Evolutionary conservation across 805 yeast species (phyloP).

Genomic region (Wickerhamomyces bovis): DNA sequence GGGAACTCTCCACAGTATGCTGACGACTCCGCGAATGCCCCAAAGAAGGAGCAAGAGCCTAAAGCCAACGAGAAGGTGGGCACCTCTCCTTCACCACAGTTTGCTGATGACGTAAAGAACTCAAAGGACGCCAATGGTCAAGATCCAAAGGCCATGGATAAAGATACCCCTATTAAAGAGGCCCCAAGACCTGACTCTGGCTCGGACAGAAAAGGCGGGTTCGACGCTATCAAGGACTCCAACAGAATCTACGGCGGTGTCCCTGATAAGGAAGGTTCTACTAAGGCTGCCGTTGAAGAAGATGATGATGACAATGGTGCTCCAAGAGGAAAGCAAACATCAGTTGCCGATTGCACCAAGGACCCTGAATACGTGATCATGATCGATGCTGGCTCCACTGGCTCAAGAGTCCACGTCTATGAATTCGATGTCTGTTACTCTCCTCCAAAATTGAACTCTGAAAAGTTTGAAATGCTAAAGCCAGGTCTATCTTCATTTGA

Average conservation of each 20-base stretch:
- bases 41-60: constrained; percentile 3
- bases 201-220: constrained; percentile 14
- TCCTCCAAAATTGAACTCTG: constrained; percentile 76
- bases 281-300: constrained; percentile 6
- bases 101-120: constrained; percentile 17
- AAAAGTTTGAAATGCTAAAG: constrained; percentile 79
- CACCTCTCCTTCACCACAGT: constrained; percentile 23
- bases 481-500: constrained; percentile 90
- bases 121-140: constrained; percentile 11
- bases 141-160: constrained; percentile 22
- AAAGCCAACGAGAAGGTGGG: constrained; percentile 5
- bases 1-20: constrained; percentile 23
- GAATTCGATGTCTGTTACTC: constrained; percentile 80
- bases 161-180: constrained; percentile 23
- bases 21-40: constrained; percentile 16
- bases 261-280: constrained; percentile 19
- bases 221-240: constrained; percentile 24
- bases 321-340: constrained; percentile 1
- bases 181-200: constrained; percentile 24
- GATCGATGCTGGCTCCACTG: constrained; percentile 98
- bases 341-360: constrained; percentile 28
- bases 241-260: constrained; percentile 24
- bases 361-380: constrained; percentile 74
- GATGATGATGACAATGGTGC: constrained; percentile 16
- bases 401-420: constrained; percentile 93